Evolutionary conservation across 176 grass and related monocot genomes (phyloP).

Genomic region (Stipa capillata): DNA sequence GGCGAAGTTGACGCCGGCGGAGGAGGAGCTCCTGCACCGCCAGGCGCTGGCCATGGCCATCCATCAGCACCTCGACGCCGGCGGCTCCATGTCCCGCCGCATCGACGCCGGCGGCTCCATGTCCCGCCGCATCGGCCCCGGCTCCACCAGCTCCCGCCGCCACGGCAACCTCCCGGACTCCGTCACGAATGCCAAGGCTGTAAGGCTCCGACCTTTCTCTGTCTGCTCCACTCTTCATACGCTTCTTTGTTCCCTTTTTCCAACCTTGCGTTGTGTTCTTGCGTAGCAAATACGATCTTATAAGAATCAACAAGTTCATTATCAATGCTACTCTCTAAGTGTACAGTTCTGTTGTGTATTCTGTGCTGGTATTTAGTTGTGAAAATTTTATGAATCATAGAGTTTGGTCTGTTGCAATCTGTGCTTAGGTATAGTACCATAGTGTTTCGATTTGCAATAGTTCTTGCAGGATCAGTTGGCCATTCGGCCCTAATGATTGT

Average conservation of each 20-base stretch:
- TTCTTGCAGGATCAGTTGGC: neutral
- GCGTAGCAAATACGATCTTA: neutral
- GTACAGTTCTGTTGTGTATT: neutral
- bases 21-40: conserved; percentile 88
- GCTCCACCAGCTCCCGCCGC: conserved; percentile 75
- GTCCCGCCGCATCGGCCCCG: conserved; percentile 46
- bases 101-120: conserved; percentile 46
- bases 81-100: conserved; percentile 79
- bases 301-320: neutral
- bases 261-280: neutral
- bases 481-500: neutral
- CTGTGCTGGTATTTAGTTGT: too few species aligned
- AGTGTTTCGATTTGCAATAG: neutral
- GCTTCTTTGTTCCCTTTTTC: neutral
- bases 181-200: conserved; percentile 46
- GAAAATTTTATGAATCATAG: neutral
- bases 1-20: conserved; percentile 55
- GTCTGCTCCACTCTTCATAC: neutral
- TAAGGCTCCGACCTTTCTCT: conserved; percentile 6
- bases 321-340: neutral
- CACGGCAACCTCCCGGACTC: conserved; percentile 73
- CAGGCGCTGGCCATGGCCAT: conserved; percentile 94
- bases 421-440: neutral
- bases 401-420: neutral
- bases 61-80: conserved; percentile 89